Conservation (phyloP, 2,329 filamentous ascomycete species). For the Aspergillus sojae region DNA sequence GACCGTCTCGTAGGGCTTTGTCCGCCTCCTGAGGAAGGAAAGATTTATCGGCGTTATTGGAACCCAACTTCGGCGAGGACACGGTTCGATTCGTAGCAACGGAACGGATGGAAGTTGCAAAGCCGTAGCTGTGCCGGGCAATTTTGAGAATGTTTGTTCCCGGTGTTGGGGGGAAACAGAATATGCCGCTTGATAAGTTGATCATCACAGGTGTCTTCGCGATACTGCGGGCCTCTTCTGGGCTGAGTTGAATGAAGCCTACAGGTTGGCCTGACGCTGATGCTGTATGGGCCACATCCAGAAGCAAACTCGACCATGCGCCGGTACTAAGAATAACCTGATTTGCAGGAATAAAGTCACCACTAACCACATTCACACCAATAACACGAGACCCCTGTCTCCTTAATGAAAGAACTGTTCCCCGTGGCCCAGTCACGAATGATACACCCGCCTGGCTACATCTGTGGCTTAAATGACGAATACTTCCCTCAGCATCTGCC, state of each 20-base stretch:
- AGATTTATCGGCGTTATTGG: constrained; percentile 41
- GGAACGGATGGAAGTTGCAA: constrained; percentile 35
- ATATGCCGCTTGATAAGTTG: constrained; percentile 48
- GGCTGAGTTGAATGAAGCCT: constrained; percentile 71
- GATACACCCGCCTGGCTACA: constrained; percentile 40
- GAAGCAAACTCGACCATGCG: constrained; percentile 75
- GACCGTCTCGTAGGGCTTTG: constrained; percentile 58
- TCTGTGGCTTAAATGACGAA: constrained; percentile 26
- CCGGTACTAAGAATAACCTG: constrained; percentile 79
- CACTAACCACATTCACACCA: constrained; percentile 60
- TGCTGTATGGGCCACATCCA: constrained; percentile 73
- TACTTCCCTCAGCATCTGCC: constrained; percentile 72
- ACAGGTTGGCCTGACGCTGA: constrained; percentile 78
- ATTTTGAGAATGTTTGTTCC: constrained; percentile 60
- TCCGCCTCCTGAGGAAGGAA: constrained; percentile 57
- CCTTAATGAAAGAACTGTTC: constrained; percentile 30
- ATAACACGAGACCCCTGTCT: constrained; percentile 41
- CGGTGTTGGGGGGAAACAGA: constrained; percentile 53
- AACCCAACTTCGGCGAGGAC: constrained; percentile 40
- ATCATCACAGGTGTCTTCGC: constrained; percentile 63
- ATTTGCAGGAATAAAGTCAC: constrained; percentile 58
- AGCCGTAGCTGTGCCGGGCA: constrained; percentile 68
- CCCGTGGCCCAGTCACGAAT: constrained; percentile 46
- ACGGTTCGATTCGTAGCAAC: constrained; percentile 20
- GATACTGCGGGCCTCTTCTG: constrained; percentile 66